Percentiles rank a stretch among this genome's conserved stretches.
Evolutionary conservation across 208 protist genomes (phyloP).

Genomic region (Trypanosoma caninum): DNA sequence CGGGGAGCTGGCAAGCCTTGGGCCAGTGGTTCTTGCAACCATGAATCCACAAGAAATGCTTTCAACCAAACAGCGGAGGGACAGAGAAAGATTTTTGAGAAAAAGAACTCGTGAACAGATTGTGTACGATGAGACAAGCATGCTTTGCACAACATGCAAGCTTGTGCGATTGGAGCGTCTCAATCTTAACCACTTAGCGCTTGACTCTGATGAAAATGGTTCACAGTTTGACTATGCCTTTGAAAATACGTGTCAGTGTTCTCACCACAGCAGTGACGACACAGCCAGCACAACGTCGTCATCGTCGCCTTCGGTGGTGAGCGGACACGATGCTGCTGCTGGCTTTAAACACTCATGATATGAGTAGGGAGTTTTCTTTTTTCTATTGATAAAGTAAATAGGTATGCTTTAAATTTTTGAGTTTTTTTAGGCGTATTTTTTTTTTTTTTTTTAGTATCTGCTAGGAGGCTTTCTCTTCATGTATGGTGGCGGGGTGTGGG

Average conservation of each 20-base stretch:
- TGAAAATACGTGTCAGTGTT: slow-evolving; percentile 79
- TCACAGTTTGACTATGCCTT: slow-evolving; percentile 91
- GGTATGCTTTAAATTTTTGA: no score
- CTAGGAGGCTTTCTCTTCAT: no score
- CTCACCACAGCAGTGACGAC: slow-evolving; percentile 56
- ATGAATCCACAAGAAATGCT: slow-evolving; percentile 80
- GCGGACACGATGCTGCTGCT: no score
- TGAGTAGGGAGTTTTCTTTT: no score
- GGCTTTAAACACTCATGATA: no score
- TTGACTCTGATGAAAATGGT: slow-evolving; percentile 87
- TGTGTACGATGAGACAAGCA: slow-evolving; percentile 66
- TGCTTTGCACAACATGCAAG: slow-evolving; percentile 83
- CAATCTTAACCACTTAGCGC: slow-evolving; percentile 83
- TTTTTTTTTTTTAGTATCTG: no score
- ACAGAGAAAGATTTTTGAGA: slow-evolving; percentile 38
- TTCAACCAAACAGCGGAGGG: slow-evolving; percentile 45
- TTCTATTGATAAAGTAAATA: no score
- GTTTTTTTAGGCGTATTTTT: no score
- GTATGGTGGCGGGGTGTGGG: no score
- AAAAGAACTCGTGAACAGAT: slow-evolving; percentile 82
- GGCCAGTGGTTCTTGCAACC: slow-evolving; percentile 38
- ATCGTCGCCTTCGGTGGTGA: neutral
- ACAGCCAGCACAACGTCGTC: slow-evolving; percentile 10
- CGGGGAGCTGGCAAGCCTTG: slow-evolving; percentile 45
- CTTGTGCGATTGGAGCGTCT: slow-evolving; percentile 77